phyloP scores from a whole-genome alignment of 208 protist genomes.

The Trypanosoma vivax region DNA sequence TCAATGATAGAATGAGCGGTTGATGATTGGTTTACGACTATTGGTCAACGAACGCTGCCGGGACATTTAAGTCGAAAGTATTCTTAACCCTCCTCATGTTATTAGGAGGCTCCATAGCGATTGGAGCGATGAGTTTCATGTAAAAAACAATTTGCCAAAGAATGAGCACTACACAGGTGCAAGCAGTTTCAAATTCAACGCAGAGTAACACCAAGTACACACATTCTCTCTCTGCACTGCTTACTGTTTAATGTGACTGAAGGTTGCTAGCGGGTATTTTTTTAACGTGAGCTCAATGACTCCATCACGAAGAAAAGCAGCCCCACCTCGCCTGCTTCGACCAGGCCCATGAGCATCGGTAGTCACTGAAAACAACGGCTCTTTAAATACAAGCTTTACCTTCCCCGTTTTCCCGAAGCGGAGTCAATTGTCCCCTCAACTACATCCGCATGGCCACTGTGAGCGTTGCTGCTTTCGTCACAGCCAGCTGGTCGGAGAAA shows the following conservation, averaged over 20 bases:
- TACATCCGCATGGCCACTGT: neutral
- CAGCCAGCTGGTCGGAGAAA: slow-evolving; percentile 18
- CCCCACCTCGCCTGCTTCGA: slow-evolving; percentile 19
- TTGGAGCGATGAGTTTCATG: too few relatives aligned
- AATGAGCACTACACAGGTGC: neutral
- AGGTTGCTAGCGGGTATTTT: slow-evolving; percentile 56
- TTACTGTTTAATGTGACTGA: slow-evolving; percentile 51
- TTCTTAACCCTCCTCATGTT: too few relatives aligned
- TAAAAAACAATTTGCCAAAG: too few relatives aligned
- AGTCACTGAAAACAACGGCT: slow-evolving; percentile 33
- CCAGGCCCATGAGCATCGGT: neutral
- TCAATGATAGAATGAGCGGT: too few relatives aligned
- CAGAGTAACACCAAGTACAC: neutral
- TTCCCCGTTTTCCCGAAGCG: slow-evolving; percentile 81
- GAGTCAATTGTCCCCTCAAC: slow-evolving; percentile 53
- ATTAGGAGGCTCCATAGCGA: too few relatives aligned
- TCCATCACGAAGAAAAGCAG: slow-evolving; percentile 15
- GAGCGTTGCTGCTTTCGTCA: neutral
- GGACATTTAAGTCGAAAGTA: too few relatives aligned
- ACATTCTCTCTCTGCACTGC: slow-evolving; percentile 1
- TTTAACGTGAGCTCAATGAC: slow-evolving; percentile 45
- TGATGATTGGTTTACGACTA: too few relatives aligned
- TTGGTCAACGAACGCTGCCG: too few relatives aligned
- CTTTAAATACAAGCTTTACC: slow-evolving; percentile 57
- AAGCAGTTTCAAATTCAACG: neutral